Evolutionary conservation across 352 stramenopile species (phyloP), one percentile per base, ranked within the genome.

Genomic region (Phytophthora pluvialis): DNA sequence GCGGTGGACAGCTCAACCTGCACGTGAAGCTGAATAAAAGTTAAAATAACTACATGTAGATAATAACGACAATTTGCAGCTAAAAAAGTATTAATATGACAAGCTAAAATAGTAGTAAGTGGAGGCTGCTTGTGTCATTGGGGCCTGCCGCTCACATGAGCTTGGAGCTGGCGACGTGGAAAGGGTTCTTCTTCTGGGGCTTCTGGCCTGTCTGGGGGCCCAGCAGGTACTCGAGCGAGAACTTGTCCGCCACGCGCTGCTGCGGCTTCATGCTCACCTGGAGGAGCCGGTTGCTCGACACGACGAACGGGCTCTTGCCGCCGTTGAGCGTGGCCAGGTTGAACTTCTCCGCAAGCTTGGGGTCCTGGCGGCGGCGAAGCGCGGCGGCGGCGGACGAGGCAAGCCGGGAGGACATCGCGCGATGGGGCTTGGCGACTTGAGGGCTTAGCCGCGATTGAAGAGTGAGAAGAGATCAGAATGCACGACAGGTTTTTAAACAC

Each of bases 221-320:
- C 10, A 85, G 69, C 36, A 92, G 71, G 56, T 92, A 89, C 51
- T 83, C 70, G 36, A 90, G 74, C 36, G 83, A 92, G 64, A 90
- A 90, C 36, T 88, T 70, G 50, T 87, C 77, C 33, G 77, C 75
- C 40, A 88, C 70, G 29, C 77, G 50, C 18, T 78, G 62, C 47
- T 78, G 67, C 33, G 60, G 44, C 54, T 67, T 71, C 58, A 61
- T 73, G 44, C 40, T 58, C 10, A 73, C 45, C 29, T 83, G 80
- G 10, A 89, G 60, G 49, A 91, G 63, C 53, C 66, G 65, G 55
- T 89, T 68, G 57, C 80, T 91, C 51, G 73, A 73, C 39, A 88
- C 80, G 25, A 85, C 47, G 60, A 93, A 93, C 3, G 81, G 81
- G 70, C 62, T 93, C 65, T 88, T 90, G 60, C 81, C 83, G 42